Base-by-base conservation (phyloP, 2,329 filamentous ascomycete genomes). In the Microdochium bolleyi region DNA sequence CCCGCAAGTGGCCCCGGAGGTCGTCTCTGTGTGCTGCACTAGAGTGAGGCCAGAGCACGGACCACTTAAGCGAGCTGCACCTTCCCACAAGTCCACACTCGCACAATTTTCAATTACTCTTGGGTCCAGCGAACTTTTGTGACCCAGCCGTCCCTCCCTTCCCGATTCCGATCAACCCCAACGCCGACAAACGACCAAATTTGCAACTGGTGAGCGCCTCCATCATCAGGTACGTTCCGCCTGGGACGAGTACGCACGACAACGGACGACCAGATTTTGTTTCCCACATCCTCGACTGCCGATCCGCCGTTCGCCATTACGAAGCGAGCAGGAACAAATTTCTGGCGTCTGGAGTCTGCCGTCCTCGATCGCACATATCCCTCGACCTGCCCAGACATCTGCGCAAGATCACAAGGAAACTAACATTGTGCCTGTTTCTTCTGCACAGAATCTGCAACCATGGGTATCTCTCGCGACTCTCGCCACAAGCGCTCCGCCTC, bases 381-480 rank as follows among this genome's bases (percentile, higher is more conserved):
- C 11, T 16, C 11, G 7, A 38, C 11, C 34, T 14, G 34, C 14
- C 5, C 27, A 5, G 5, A 11, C 27, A 11, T 30, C 27, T 30
- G 27, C 11, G 27, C 27, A 30, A 30, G 27, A 5, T 30, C 27
- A 30, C 27, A 30, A 5, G 11, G 11, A 22, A 9, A 27, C 48
- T 25, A 49, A 30, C 24, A 13, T 21, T 27, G 22, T 24, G 7
- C 25, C 14, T 49, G 24, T 22, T 49, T 9, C 14, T 19, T 21
- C 24, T 21, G 21, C 22, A 49, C 51, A 86, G 81, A 81, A 80
- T 81, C 79, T 79, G 85, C 85, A 88, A 89, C 86, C 81, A 92
- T 92, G 88, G 89, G 94, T 99, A 97, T 99, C 83, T 96, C 92
- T 80, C 89, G 94, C 83, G 92, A 97, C 82, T 96, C 91, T 77